phyloP scores from a whole-genome alignment of 192 early-diverging fungal species.

The Coemansia sp. region DNA sequence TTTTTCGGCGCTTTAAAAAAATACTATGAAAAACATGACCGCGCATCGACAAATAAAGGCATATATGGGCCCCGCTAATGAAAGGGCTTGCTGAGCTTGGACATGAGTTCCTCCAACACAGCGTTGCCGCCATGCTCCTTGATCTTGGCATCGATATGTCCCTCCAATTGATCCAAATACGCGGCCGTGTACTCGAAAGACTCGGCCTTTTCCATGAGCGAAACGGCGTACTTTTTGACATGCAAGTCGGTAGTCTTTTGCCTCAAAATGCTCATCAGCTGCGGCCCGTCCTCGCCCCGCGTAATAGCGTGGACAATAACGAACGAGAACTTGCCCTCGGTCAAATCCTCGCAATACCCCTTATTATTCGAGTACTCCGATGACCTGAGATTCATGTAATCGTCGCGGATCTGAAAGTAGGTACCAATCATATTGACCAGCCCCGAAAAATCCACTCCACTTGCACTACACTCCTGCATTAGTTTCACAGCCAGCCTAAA shows the following conservation, averaged over 20 bases:
- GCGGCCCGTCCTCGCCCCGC: constrained; percentile 54
- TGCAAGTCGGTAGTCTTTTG: constrained; percentile 81
- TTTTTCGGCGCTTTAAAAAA: neutral
- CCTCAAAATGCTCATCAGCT: constrained; percentile 85
- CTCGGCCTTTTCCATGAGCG: constrained; percentile 71
- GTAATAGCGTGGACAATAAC: constrained; percentile 87
- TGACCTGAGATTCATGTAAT: constrained; percentile 93
- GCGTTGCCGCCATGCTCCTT: constrained; percentile 76
- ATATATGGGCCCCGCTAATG: constrained; percentile 3
- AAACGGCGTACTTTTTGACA: constrained; percentile 86
- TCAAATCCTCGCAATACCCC: constrained; percentile 98
- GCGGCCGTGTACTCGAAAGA: constrained; percentile 81
- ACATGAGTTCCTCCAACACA: constrained; percentile 58
- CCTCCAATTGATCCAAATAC: constrained; percentile 67
- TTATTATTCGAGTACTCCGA: constrained; percentile 88
- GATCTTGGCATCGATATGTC: constrained; percentile 65
- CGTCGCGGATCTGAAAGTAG: constrained; percentile 97
- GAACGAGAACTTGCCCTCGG: constrained; percentile 99
- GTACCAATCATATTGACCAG: constrained; percentile 89
- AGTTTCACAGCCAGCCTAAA: constrained; percentile 90
- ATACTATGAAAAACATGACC: neutral
- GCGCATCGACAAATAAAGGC: neutral
- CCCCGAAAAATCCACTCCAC: constrained; percentile 64
- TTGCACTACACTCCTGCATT: constrained; percentile 78
- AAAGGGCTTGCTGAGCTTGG: constrained; percentile 44